Percentiles rank a stretch among this genome's conserved stretches.
Conservation (phyloP, 2,329 filamentous ascomycete genomes). For the Fusarium avenaceum region DNA sequence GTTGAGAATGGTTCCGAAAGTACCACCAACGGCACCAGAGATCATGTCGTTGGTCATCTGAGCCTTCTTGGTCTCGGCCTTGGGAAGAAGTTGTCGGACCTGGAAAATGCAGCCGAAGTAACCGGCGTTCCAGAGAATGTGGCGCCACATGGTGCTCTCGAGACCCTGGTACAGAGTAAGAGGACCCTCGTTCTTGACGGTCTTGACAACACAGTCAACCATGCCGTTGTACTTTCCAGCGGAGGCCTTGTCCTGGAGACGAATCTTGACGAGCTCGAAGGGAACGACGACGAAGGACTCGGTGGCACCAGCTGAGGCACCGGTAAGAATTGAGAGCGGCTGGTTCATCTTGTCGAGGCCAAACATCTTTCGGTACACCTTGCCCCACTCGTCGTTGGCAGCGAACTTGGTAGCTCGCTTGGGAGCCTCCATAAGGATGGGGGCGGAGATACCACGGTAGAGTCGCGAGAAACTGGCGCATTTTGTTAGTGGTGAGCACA, state of each 20-base stretch:
- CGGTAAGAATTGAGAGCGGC: constrained; percentile 89
- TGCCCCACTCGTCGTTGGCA: constrained; percentile 98
- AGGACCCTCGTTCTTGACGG: constrained; percentile 83
- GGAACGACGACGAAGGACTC: constrained; percentile 98
- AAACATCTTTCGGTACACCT: constrained; percentile 91
- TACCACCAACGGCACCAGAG: constrained; percentile 89
- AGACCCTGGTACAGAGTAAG: constrained; percentile 96
- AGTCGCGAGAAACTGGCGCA: constrained; percentile 80
- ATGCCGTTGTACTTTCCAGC: constrained; percentile 89
- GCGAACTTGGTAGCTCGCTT: constrained; percentile 99
- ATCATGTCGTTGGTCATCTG: constrained; percentile 91
- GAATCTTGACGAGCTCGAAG: constrained; percentile 98
- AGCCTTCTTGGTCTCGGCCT: constrained; percentile 81
- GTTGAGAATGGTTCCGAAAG: constrained; percentile 89
- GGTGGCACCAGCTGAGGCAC: constrained; percentile 93
- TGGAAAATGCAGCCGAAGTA: constrained; percentile 99
- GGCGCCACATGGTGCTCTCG: constrained; percentile 96
- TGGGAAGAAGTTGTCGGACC: constrained; percentile 85
- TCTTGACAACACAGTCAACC: constrained; percentile 85
- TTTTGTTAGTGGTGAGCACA: constrained; percentile 37
- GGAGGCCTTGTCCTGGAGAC: constrained; percentile 94
- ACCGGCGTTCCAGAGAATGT: constrained; percentile 89
- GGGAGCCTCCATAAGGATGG: constrained; percentile 95
- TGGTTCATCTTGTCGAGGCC: constrained; percentile 91
- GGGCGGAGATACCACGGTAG: constrained; percentile 95